Evolutionary conservation across 2,329 filamentous ascomycete genomes (phyloP).

Genomic region (Elsinoe fawcettii): DNA sequence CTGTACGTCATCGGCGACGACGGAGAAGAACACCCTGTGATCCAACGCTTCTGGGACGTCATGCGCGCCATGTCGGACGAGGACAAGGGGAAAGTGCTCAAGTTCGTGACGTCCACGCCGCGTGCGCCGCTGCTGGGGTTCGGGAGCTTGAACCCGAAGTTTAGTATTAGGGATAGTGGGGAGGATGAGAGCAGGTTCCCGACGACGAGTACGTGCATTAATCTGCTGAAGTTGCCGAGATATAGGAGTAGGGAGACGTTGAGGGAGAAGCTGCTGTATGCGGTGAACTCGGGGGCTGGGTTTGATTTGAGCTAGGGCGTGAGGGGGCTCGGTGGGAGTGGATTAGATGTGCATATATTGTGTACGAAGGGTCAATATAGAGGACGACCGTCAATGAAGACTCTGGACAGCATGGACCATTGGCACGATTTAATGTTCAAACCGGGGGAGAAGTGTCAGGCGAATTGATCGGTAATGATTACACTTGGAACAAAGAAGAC

Average conservation of each 20-base stretch:
- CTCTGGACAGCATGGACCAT: not conserved
- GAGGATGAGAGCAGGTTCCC: constrained; percentile 70
- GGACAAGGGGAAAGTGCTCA: constrained; percentile 77
- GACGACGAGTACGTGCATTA: constrained; percentile 93
- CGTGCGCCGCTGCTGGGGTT: constrained; percentile 86
- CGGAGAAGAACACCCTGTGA: constrained; percentile 71
- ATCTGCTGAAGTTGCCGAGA: constrained; percentile 81
- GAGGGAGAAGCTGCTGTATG: constrained; percentile 78
- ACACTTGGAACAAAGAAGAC: constrained; percentile 2
- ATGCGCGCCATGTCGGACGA: constrained; percentile 67
- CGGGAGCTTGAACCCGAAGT: constrained; percentile 71
- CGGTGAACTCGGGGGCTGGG: constrained; percentile 79
- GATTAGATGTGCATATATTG: not conserved
- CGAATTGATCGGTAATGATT: constrained; percentile 10
- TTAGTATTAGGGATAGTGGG: constrained; percentile 82
- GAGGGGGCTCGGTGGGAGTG: not conserved
- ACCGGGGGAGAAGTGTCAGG: too few relatives aligned
- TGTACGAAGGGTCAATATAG: not conserved
- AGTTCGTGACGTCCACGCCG: constrained; percentile 92
- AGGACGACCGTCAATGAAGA: not conserved
- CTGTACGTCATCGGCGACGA: constrained; percentile 88
- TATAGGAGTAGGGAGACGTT: constrained; percentile 61
- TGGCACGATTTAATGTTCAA: not conserved
- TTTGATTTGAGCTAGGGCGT: constrained; percentile 67
- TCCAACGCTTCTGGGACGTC: constrained; percentile 86